Evolutionary conservation across 2,329 filamentous ascomycete species (phyloP).

Genomic region (Aureobasidium lini): DNA sequence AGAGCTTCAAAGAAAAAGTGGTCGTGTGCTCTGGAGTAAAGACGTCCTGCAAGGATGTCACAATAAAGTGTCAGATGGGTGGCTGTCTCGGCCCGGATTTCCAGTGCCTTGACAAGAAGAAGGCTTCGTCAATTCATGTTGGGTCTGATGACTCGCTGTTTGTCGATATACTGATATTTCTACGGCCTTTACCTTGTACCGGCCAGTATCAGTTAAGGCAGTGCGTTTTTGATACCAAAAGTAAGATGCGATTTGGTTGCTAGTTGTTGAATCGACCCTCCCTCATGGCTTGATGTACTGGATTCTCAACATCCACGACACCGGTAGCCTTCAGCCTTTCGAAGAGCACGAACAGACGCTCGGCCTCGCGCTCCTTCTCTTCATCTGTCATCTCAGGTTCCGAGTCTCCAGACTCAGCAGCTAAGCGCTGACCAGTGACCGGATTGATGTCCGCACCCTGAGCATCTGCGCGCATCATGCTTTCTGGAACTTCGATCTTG

Average conservation of each 20-base stretch:
- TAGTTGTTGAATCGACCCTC: slow-evolving; percentile 64
- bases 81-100: too few species aligned
- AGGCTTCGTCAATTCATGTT: too few species aligned
- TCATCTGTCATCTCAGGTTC: slow-evolving; percentile 80
- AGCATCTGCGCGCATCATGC: slow-evolving; percentile 50
- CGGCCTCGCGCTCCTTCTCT: slow-evolving; percentile 87
- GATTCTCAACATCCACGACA: slow-evolving; percentile 70
- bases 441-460: slow-evolving; percentile 57
- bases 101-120: too few species aligned
- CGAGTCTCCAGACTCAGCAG: slow-evolving; percentile 31
- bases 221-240: too few species aligned
- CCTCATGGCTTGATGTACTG: slow-evolving; percentile 60
- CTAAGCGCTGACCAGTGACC: slow-evolving; percentile 69
- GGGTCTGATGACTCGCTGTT: too few species aligned
- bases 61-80: too few species aligned
- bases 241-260: neutral
- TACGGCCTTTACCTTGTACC: too few species aligned
- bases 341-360: slow-evolving; percentile 82
- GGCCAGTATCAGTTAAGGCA: too few species aligned
- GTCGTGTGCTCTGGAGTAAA: too few species aligned
- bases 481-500: slow-evolving; percentile 68
- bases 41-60: too few species aligned
- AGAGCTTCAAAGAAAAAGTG: neutral
- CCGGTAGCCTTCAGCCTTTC: slow-evolving; percentile 71
- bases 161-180: too few species aligned